Percentiles rank a stretch among this genome's conserved stretches.
Evolutionary conservation across 805 yeast species (phyloP).

Genomic region (Candida ponderosae): DNA sequence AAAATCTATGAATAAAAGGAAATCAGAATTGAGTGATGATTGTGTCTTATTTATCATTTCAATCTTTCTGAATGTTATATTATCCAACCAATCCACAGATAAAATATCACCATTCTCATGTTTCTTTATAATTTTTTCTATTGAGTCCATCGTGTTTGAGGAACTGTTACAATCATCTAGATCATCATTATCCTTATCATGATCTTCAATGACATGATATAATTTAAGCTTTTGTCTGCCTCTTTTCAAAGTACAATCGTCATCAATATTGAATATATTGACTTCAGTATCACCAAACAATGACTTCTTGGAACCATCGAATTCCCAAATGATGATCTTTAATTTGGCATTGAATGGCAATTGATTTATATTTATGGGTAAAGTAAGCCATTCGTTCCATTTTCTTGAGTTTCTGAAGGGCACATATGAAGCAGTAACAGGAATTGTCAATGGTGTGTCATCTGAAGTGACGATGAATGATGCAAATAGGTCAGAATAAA

Average conservation of each 20-base stretch:
- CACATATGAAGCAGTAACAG: conserved; percentile 41
- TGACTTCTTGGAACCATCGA: conserved; percentile 41
- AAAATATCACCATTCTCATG: conserved; percentile 64
- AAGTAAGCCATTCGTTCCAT: conserved; percentile 68
- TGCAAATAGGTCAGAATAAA: conserved; percentile 30
- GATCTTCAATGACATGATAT: conserved; percentile 28
- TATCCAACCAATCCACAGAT: conserved; percentile 67
- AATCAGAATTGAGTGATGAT: conserved; percentile 23
- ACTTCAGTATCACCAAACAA: conserved; percentile 58
- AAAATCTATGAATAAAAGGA: conserved; percentile 42
- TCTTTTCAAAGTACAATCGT: conserved; percentile 53
- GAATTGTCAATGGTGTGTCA: conserved; percentile 38
- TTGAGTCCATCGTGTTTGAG: conserved; percentile 31
- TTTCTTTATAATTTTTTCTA: conserved; percentile 47
- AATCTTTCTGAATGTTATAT: conserved; percentile 48
- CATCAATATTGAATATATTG: conserved; percentile 45
- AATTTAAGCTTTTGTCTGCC: conserved; percentile 61
- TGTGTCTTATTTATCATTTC: conserved; percentile 17
- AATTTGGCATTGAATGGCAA: conserved; percentile 57
- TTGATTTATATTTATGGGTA: conserved; percentile 69
- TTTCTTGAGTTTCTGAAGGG: conserved; percentile 36
- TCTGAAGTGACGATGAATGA: conserved; percentile 38
- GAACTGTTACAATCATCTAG: conserved; percentile 13
- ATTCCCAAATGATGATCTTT: conserved; percentile 61
- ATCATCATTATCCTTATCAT: conserved; percentile 19